Conservation (phyloP, 2,329 filamentous ascomycete species). For the Trichoderma breve region DNA sequence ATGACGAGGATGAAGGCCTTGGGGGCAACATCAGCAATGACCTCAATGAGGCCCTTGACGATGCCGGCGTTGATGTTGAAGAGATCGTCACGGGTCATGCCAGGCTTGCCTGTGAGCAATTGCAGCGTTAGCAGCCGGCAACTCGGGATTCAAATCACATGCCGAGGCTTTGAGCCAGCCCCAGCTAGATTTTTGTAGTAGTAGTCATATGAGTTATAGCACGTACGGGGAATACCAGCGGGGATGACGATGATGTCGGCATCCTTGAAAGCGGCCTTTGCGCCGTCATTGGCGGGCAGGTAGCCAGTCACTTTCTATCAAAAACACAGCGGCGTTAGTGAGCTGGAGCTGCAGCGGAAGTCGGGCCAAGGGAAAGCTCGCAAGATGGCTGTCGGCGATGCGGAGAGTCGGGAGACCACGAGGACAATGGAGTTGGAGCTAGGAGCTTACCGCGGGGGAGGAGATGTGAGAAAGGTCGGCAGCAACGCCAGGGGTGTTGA, state of each 20-base stretch:
- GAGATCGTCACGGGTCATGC: slow-evolving; percentile 98
- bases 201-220: slow-evolving; percentile 30
- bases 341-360: neutral
- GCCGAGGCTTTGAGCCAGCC: neutral
- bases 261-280: slow-evolving; percentile 85
- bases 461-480: slow-evolving; percentile 98
- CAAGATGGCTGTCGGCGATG: slow-evolving; percentile 13
- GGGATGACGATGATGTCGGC: slow-evolving; percentile 97
- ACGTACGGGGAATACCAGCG: slow-evolving; percentile 88
- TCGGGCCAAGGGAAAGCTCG: slow-evolving; percentile 6
- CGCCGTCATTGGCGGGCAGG: slow-evolving; percentile 80
- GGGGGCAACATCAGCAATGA: slow-evolving; percentile 80
- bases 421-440: neutral
- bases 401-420: neutral
- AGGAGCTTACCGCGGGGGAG: slow-evolving; percentile 65
- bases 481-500: slow-evolving; percentile 95
- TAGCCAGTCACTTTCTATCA: slow-evolving; percentile 79
- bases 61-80: slow-evolving; percentile 99
- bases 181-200: neutral
- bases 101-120: slow-evolving; percentile 76
- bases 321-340: slow-evolving; percentile 11
- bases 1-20: slow-evolving; percentile 96
- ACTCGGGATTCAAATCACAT: neutral
- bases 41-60: slow-evolving; percentile 88
- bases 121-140: slow-evolving; percentile 23